Base-by-base conservation (phyloP, 2,329 filamentous ascomycete species). In the Didymella arachidicola region DNA sequence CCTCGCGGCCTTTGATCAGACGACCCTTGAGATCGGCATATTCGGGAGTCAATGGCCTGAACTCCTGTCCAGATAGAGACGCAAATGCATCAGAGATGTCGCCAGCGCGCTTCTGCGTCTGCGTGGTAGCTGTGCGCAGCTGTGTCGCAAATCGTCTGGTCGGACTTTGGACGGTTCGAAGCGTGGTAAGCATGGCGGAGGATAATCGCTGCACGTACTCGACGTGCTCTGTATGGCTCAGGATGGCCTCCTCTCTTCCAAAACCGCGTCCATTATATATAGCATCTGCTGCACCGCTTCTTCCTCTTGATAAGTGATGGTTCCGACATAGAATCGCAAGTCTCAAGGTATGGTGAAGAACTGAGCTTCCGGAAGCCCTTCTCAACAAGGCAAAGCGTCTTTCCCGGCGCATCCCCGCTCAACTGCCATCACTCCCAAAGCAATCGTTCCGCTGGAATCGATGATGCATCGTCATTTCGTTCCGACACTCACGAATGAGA, bases 21-120 rank as follows among this genome's bases (percentile, higher is more conserved):
- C 76, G 72, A 43, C 66, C 63, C 65, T 83, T 83, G 19, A 83
- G 67, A 14, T 74, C 70, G 19, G 80, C 80, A 65, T 81, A 83
- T 42, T 81, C 76, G 4, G 78, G 73, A 3, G 78, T 71, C 10
- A 83, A 74, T 2, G 80, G 79, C 48, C 68, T 67, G 62, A 82
- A 82, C 2, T 78, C 60, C 41, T 81, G 74, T 16, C 81, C 81
- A 1, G 80, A 82, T 2, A 83, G 76, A 4, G 79, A 82, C 6
- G 76, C 80, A 58, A 83, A 83, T 0, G 81, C 80, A 66, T 82
- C 80, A 2, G 80, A 82, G 25, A 83, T 83, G 46, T 83, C 80
- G 41, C 81, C 81, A 27, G 78, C 79, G 43, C 79, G 75, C 62
- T 80, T 82, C 48, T 79, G 78, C 7, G 72, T 63, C 30, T 71